These are phyloP conservation scores for Trichothecium sympodiale DNA, from an alignment of 2,329 filamentous ascomycete genomes.

Conservation along the genomic window DNA sequence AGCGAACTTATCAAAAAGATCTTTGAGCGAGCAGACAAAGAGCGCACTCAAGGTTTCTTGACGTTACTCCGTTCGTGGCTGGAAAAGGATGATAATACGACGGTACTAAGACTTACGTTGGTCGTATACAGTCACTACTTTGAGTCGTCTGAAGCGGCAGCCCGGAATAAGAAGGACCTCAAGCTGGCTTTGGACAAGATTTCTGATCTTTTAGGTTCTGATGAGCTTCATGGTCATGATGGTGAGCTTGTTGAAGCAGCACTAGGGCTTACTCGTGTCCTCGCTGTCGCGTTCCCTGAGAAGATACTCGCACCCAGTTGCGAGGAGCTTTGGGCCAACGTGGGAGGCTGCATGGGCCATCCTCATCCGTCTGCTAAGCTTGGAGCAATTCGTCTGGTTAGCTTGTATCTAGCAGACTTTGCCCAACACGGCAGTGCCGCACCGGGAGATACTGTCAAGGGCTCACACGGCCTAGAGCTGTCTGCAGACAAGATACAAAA, in stretches of 20 bases:
- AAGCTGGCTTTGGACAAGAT: slow-evolving; percentile 47
- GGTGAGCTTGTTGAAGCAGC: slow-evolving; percentile 67
- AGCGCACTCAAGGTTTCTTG: slow-evolving; percentile 60
- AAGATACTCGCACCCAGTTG: slow-evolving; percentile 49
- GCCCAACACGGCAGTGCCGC: slow-evolving; percentile 45
- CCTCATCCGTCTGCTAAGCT: slow-evolving; percentile 66
- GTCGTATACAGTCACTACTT: slow-evolving; percentile 79
- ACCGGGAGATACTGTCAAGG: slow-evolving; percentile 46
- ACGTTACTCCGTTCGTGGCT: slow-evolving; percentile 65
- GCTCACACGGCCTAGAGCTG: slow-evolving; percentile 61
- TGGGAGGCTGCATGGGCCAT: slow-evolving; percentile 61
- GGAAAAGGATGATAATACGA: slow-evolving; percentile 58
- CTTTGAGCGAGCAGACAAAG: slow-evolving; percentile 66
- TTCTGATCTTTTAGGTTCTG: slow-evolving; percentile 39
- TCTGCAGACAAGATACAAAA: slow-evolving; percentile 51
- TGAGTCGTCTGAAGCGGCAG: slow-evolving; percentile 48
- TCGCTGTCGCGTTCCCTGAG: slow-evolving; percentile 56
- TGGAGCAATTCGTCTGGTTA: slow-evolving; percentile 61
- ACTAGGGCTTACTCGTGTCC: slow-evolving; percentile 55
- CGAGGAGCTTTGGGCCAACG: slow-evolving; percentile 57
- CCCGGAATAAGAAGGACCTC: slow-evolving; percentile 57
- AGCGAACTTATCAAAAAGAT: slow-evolving; percentile 69
- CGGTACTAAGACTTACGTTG: slow-evolving; percentile 62
- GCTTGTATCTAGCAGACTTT: slow-evolving; percentile 71
- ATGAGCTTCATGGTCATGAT: slow-evolving; percentile 41